Evolutionary conservation across 2,329 filamentous ascomycete species (phyloP).

Genomic region (Didymellaceae sp.): DNA sequence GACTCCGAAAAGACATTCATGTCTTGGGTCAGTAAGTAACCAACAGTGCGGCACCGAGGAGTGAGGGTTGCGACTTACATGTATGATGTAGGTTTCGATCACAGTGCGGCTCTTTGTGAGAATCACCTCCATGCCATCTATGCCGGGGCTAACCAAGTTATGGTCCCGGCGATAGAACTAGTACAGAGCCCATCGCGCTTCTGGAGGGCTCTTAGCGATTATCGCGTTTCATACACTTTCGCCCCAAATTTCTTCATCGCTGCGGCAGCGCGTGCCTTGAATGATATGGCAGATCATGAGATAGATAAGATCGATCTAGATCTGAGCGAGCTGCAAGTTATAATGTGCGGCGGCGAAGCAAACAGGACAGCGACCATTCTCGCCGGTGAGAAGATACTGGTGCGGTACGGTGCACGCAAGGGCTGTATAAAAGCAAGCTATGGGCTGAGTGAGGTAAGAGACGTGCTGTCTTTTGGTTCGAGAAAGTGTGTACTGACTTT

Average conservation of each 20-base stretch:
- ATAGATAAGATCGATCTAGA: constrained; percentile 22
- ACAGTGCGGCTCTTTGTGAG: constrained; percentile 60
- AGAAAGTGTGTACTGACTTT: not conserved
- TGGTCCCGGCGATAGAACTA: constrained; percentile 53
- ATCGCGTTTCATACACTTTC: constrained; percentile 55
- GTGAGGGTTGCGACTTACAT: not conserved
- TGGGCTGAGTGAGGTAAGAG: constrained; percentile 55
- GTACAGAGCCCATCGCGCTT: constrained; percentile 50
- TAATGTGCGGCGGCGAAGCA: constrained; percentile 57
- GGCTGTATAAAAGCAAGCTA: constrained; percentile 53
- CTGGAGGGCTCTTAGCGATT: constrained; percentile 49
- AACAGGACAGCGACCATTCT: constrained; percentile 49
- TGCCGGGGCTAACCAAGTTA: constrained; percentile 54
- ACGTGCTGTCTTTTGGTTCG: too few relatives aligned
- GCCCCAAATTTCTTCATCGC: constrained; percentile 54
- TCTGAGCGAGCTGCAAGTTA: constrained; percentile 35
- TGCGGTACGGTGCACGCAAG: constrained; percentile 37
- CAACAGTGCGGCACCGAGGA: too few relatives aligned
- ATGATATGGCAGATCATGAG: not conserved
- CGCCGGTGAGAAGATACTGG: constrained; percentile 37
- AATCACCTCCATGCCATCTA: constrained; percentile 59
- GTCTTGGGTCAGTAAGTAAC: constrained; percentile 18
- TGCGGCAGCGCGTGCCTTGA: constrained; percentile 15
- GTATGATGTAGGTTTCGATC: constrained; percentile 52
- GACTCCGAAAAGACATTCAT: constrained; percentile 19